Conservation (phyloP, 768 basidiomycete genomes). For the Ramaria sp. region DNA sequence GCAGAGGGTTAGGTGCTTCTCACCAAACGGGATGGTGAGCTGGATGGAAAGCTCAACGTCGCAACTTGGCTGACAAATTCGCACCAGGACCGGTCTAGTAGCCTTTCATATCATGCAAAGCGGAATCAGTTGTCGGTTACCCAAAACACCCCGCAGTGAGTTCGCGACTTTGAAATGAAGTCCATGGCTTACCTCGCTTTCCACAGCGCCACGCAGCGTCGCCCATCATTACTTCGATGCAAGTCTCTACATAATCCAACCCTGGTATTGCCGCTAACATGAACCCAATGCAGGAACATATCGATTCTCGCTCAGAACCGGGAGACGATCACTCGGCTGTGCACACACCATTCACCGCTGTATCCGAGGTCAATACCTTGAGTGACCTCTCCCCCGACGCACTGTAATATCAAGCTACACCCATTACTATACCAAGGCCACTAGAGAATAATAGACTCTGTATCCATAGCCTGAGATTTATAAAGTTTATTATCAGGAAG, state of each 20-base stretch:
- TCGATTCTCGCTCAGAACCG: slow-evolving; percentile 61
- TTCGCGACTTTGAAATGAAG: slow-evolving; percentile 7
- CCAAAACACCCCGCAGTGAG: slow-evolving; percentile 89
- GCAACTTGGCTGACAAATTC: neutral
- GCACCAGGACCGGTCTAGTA: slow-evolving; percentile 70
- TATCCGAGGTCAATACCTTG: slow-evolving; percentile 41
- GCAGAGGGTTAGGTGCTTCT: slow-evolving; percentile 89
- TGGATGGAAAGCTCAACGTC: no score
- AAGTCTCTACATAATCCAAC: slow-evolving; percentile 19
- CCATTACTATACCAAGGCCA: no score
- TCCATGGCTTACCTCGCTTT: slow-evolving; percentile 4
- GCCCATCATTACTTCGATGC: slow-evolving; percentile 94
- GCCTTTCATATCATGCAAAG: slow-evolving; percentile 88
- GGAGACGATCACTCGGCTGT: slow-evolving; percentile 62
- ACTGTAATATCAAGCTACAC: slow-evolving; percentile 25
- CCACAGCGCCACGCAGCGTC: slow-evolving; percentile 71
- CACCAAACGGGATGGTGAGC: slow-evolving; percentile 95
- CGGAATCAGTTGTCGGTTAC: slow-evolving; percentile 79
- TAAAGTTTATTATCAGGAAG: no score
- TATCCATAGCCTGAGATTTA: no score
- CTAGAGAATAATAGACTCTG: no score
- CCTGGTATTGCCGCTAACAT: slow-evolving; percentile 1
- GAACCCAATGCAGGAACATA: slow-evolving; percentile 46
- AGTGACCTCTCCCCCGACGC: slow-evolving; percentile 68
- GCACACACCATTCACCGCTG: slow-evolving; percentile 47